phyloP scores from a whole-genome alignment of 2,329 filamentous ascomycete genomes.

The Arthrobotrys conoides region DNA sequence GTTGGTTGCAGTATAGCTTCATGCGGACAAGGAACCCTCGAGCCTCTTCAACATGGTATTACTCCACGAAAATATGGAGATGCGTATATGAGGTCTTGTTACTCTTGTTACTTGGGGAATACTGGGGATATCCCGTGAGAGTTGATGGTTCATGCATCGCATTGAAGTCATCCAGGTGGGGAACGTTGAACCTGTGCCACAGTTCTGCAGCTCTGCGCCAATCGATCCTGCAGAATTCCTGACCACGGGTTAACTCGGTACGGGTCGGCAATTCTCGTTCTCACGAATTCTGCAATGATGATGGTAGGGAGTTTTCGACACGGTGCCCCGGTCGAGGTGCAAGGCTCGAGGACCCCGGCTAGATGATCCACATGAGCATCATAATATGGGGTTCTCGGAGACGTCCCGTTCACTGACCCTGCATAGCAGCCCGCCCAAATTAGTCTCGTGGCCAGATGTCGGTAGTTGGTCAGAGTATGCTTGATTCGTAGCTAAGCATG shows the following conservation, averaged over 20 bases:
- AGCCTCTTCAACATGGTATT: slow-evolving; percentile 4
- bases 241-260: background rate
- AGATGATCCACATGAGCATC: slow-evolving; percentile 5
- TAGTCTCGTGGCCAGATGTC: slow-evolving; percentile 1
- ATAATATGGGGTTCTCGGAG: slow-evolving; percentile 9
- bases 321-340: background rate
- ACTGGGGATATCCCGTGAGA: background rate
- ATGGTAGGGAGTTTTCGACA: background rate
- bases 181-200: background rate
- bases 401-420: slow-evolving; percentile 10
- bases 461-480: background rate
- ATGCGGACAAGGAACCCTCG: slow-evolving; percentile 43
- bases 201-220: background rate
- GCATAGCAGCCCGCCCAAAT: background rate
- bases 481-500: background rate
- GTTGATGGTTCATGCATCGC: slow-evolving; percentile 18
- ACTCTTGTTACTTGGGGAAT: background rate
- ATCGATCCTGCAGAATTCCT: background rate
- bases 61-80: slow-evolving; percentile 18
- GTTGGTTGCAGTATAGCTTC: slow-evolving; percentile 23
- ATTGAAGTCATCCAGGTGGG: slow-evolving; percentile 30
- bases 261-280: background rate
- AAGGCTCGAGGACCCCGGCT: background rate
- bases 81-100: background rate
- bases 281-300: background rate